Percentiles rank a stretch among this genome's conserved stretches.
Evolutionary conservation across 257 asterid genomes (phyloP).

Genomic region (Capsicum chinense): DNA sequence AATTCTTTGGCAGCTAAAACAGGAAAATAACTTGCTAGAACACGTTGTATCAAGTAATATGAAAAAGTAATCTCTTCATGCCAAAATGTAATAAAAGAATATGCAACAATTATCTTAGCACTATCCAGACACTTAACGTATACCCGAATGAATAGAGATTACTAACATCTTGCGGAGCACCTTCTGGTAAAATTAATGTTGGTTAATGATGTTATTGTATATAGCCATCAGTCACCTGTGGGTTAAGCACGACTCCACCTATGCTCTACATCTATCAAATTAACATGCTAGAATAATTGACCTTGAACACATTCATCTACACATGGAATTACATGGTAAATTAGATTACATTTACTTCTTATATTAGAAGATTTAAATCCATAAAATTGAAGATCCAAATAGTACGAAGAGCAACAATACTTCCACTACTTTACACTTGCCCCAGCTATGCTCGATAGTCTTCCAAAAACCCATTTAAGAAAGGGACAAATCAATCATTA

Average conservation of each 20-base stretch:
- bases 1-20: background rate
- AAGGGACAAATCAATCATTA: background rate
- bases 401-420: background rate
- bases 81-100: constrained; percentile 2
- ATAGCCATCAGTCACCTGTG: background rate
- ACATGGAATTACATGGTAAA: constrained; percentile 15
- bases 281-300: background rate
- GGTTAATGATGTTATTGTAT: background rate
- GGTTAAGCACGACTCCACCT: constrained; percentile 16
- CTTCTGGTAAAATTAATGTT: background rate
- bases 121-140: constrained; percentile 1
- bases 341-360: background rate
- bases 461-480: background rate
- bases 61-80: constrained; percentile 1
- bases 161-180: constrained; percentile 12
- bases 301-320: constrained; percentile 6
- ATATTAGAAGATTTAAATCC: constrained; percentile 5
- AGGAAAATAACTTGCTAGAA: background rate
- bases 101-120: background rate
- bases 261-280: constrained; percentile 18
- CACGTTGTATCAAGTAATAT: background rate
- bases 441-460: background rate
- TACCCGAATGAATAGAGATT: background rate
- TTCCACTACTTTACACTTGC: background rate
- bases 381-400: background rate